Evolutionary conservation across 257 asterid species (phyloP), one percentile per base, ranked within the genome.

Genomic region (Eucommia ulmoides): DNA sequence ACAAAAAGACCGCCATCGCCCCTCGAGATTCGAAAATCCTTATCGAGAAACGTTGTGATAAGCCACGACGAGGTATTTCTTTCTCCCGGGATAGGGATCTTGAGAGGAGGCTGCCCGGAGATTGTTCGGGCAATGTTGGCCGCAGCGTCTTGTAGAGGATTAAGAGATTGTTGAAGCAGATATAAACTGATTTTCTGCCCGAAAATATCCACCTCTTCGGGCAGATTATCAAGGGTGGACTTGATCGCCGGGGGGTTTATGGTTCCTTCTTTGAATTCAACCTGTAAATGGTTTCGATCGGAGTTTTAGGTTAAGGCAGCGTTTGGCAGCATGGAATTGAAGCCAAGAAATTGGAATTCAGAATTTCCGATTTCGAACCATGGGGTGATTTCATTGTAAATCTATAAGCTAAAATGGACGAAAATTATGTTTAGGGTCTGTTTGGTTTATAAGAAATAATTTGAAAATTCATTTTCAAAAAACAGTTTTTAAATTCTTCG

Each of bases 1-100:
- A 91, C 96, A 59, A 91, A 91, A 45, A 91, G 73, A 24, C 96
- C 96, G 48, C 95, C 98, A 64, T 91, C 98, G 1, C 96, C 98
- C 66, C 95, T 79, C 19, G 96, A 91, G 55, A 86, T 79, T 41
- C 98, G 75, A 52, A 86, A 46, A 74, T 91, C 96, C 63, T 77
- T 70, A 68, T 91, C 98, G 7, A 91, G 94, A 68, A 80, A 91
- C 2, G 95, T 91, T 2, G 95, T 91, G 0, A 60, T 77, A 21
- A 91, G 73, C 54, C 85, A 93, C 93, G 92, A 91, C 15, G 96
- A 83, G 45, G 69, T 69, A 24, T 94, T 17, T 53, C 83, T 58
- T 56, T 68, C 84, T 23, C 96, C 93, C 0, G 96, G 98, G 66
- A 91, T 83, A 0, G 84, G 76, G 55, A 83, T 46, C 78, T 74